Evolutionary conservation across 2,329 filamentous ascomycete species (phyloP), one percentile per base, ranked within the genome.

Genomic region (Diaporthe sp.): DNA sequence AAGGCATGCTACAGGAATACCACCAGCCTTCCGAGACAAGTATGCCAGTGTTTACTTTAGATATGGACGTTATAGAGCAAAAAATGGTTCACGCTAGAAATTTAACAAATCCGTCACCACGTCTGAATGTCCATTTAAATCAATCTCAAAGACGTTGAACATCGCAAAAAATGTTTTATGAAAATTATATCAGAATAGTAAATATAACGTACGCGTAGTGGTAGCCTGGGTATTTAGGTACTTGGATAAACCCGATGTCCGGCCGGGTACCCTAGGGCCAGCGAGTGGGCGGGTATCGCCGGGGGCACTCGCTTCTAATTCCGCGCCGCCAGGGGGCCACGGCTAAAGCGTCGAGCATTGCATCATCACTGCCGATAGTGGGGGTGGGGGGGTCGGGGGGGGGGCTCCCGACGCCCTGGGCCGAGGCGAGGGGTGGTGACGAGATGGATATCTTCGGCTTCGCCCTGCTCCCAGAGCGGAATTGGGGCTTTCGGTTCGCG

Each of bases 401-500:
- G 39, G 39, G 59, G 68, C 51, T 58, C 68, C 66, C 66, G 50
- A 56, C n/a, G 37, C 35, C 35, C 66, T 51, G 61, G 61, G 61
- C 30, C 61, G 19, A 25, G 44, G 42, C 42, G 27, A 17, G 39
- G 61, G 42, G 19, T 35, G 22, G 42, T 66, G 61, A 66, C 61
- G 61, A 51, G 61, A 66, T 51, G 27, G 42, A 66, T 66, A 51
- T 66, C 63, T 66, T 66, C 63, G 63, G 44, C 63, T 19, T 66
- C 44, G 30, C 63, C 63, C 19, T 35, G 32, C 63, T 50, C 3
- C 7, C 30, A 19, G 10, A 9, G 63, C 27, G 63, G 22, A 51
- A 66, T 27, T 12, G 32, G 53, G 39, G 50, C 35, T 35, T n/a
- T 56, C 25, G 30, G n/a, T 55, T 15, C 37, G 35, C 66, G n/a